Base-by-base conservation (phyloP, 2,329 filamentous ascomycete species). In the Didymella pinodella region DNA sequence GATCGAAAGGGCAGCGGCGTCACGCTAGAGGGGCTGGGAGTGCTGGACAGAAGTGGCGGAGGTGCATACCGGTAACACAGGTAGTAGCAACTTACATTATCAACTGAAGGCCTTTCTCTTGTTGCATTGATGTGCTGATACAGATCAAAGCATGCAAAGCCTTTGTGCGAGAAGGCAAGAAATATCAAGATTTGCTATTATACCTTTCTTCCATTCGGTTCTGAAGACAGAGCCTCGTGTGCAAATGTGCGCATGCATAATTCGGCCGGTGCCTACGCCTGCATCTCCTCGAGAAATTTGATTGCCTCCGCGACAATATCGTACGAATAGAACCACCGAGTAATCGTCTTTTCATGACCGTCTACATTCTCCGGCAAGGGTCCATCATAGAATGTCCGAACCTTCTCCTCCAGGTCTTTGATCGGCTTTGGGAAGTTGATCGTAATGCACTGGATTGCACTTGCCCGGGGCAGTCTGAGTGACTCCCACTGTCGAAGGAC, bases 1-100 rank as follows among this genome's bases (percentile, higher is more conserved):
- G 49, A 46, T 3, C 65, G 69, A 48, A 73, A 70, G 56, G 68
- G 67, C 2, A 72, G 70, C 41, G 65, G 63, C 7, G 67, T 65
- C 22, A 72, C 70, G 8, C 40, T 74, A 32, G 65, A 67, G 3
- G 68, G 69, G 0, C 11, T 72, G 38, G 68, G 71, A 3, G 61
- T 72, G 8, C 54, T 73, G 29, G 67, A 71, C 64, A 55, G 70
- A 25, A 72, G 63, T 57, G 62, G 56, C n/a, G 55, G 54, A 26
- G 54, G 52, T 8, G 32, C 36, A 2, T 68, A 67, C 56, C 32
- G 59, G 16, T 67, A 41, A 26, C 16, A 28, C 6, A 48, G n/a
- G 16, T 32, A 14, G 31, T 32, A 16, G 12, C 11, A 32, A 32
- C 22, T 14, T 4, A 32, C 11, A 14, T 32, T 32, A 6, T 14